Percentiles rank a stretch among this genome's conserved stretches.
These are phyloP conservation scores for Telfairia occidentalis DNA, from an alignment of 331 rosid genomes.

Conservation along the genomic window DNA sequence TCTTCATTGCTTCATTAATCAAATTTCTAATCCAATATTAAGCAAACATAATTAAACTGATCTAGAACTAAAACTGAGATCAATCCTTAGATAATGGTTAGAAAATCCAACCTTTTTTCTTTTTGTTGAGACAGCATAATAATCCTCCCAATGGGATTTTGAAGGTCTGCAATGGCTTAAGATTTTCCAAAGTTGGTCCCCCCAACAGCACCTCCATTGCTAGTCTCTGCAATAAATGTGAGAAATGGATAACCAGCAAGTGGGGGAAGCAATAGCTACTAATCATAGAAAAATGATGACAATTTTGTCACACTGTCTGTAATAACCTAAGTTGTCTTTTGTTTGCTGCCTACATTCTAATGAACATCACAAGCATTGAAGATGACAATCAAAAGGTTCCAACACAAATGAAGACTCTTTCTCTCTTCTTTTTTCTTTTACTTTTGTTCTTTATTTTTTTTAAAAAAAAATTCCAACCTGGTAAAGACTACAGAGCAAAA, in stretches of 20 bases:
- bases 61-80: not conserved
- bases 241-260: slow-evolving; percentile 16
- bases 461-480: slow-evolving; percentile 10
- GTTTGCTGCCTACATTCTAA: slow-evolving; percentile 22
- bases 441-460: not conserved
- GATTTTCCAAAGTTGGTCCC: slow-evolving; percentile 11
- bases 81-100: not conserved
- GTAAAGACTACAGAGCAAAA: not conserved
- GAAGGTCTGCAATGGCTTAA: slow-evolving; percentile 2
- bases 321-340: slow-evolving; percentile 27
- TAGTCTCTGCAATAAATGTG: not conserved
- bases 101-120: not conserved
- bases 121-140: not conserved
- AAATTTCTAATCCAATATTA: not conserved
- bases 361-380: slow-evolving; percentile 15
- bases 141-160: not conserved
- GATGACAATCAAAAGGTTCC: slow-evolving; percentile 24
- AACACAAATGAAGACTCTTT: slow-evolving; percentile 14
- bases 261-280: slow-evolving; percentile 40
- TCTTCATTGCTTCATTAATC: not conserved
- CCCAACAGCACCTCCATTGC: not conserved
- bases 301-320: slow-evolving; percentile 50
- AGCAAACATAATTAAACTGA: not conserved
- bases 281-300: slow-evolving; percentile 61
- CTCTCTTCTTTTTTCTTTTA: not conserved